Base-by-base conservation (phyloP, 495 filamentous ascomycete species). In the Peziza echinospora region DNA sequence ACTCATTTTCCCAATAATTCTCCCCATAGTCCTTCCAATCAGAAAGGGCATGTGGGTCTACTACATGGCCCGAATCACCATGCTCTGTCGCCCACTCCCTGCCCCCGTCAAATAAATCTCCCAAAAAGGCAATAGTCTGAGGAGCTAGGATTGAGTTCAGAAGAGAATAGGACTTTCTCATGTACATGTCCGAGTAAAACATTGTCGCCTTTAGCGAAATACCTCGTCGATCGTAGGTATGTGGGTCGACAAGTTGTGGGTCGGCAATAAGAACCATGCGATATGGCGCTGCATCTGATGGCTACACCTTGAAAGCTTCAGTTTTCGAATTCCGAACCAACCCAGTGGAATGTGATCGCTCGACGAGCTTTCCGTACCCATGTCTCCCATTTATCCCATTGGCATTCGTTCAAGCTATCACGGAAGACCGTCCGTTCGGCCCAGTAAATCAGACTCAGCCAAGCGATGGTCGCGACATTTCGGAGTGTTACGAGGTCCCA, bases 201-300 rank as follows among this genome's bases (percentile, higher is more conserved):
- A 86, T 69, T 0, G 87, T 94, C 1, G 77, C 71, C 19, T 76
- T 81, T 5, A 96, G 62, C 16, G 83, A 79, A 82, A 86, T 89
- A 30, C 89, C 89, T 34, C 91, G 80, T 42, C 80, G 89, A 16
- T 89, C 82, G 60, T 99, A 96, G 11, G 84, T 89, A 59, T 99
- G 89, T 24, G 87, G 83, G 63, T 99, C 91, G 54, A 93, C 84
- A 26, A 99, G 70, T 60, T 99, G 91, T n/a, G 91, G 91, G 59
- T 99, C 91, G 30, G 91, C 86, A 48, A 99, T 67, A 55, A 99
- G 78, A 44, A 79, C 72, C 47, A 94, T 67, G 58, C 79, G 83
- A 62, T 96, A 84, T 2, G 91, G 91, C 22, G 67, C 71, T 17
- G 84, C 83, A 50, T 65, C 72, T 51, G 66, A 57, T 48, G 83